Base-by-base conservation (phyloP, 2,329 filamentous ascomycete species). In the Clonostachys chloroleuca region DNA sequence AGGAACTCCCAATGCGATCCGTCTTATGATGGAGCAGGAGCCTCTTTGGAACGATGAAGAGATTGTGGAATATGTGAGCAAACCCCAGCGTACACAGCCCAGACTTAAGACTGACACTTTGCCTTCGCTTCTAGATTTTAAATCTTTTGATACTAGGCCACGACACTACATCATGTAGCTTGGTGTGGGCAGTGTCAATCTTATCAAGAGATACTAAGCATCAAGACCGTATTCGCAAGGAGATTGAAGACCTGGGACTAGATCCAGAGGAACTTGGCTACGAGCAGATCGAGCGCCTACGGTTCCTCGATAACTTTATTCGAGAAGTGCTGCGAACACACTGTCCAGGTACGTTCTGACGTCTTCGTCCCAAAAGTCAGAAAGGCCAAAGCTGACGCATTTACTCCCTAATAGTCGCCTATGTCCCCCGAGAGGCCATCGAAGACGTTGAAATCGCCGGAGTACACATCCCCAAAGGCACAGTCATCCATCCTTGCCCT, bases 71-170 rank as follows among this genome's bases (percentile, higher is more conserved):
- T 57, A 59, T 20, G 52, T 59, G 41, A 54, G 56, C 48, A 18
- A 13, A 9, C 41, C 17, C n/a, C 12, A 5, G 34, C 12, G 16
- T 33, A 6, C 18, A 4, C 40, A 45, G 12, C 17, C 9, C 12
- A 20, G 30, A 36, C 14, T 24, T 17, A 17, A 37, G 34, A 20
- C 18, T 16, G n/a, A 20, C 16, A 6, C 4, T 1, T 41, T 14
- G 18, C 18, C 56, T 65, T 47, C 60, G 69, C 41, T 54, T 62
- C 36, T 59, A 73, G 54, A 51, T 70, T 20, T 61, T 74, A 55
- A 74, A 72, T 8, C 67, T 73, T 51, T 56, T 73, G 34, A 62
- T 68, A 2, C 66, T 72, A 13, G 72, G 58, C 40, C 69, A 74
- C 47, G 71, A 75, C 47, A 74, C 72, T 0, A 74, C 70, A 1